A percentile compares a stretch with the other conserved stretches of the same genome.
phyloP scores from a whole-genome alignment of 345 rosid species.

The Fremontodendron californicum region DNA sequence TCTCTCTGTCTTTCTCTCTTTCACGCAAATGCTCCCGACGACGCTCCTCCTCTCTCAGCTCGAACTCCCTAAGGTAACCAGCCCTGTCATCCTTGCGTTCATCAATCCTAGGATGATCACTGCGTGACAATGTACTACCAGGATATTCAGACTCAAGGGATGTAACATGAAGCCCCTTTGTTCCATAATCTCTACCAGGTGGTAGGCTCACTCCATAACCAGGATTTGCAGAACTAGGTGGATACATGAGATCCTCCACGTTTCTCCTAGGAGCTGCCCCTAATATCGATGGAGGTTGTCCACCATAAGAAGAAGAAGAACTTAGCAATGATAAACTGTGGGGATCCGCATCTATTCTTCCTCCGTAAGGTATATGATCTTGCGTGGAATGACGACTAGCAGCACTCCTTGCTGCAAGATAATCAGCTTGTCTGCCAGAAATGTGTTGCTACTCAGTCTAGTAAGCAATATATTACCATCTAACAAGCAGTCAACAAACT shows the following conservation, averaged over 20 bases:
- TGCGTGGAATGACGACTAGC: slow-evolving; percentile 64
- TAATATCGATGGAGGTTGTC: slow-evolving; percentile 73
- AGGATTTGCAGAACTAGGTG: slow-evolving; percentile 74
- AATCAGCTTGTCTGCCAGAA: slow-evolving; percentile 95
- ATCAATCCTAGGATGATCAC: slow-evolving; percentile 57
- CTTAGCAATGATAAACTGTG: slow-evolving; percentile 57
- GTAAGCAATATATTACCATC: slow-evolving; percentile 33
- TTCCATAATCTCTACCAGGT: slow-evolving; percentile 92
- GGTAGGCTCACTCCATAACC: slow-evolving; percentile 99
- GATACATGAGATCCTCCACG: slow-evolving; percentile 67
- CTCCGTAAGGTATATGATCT: slow-evolving; percentile 72
- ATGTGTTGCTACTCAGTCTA: slow-evolving; percentile 74
- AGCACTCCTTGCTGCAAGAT: slow-evolving; percentile 82
- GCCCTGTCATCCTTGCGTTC: slow-evolving; percentile 85
- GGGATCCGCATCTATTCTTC: slow-evolving; percentile 74
- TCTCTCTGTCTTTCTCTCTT: slow-evolving; percentile 75
- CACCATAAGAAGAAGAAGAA: slow-evolving; percentile 65
- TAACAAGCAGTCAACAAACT: slow-evolving; percentile 30
- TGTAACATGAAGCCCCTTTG: slow-evolving; percentile 72
- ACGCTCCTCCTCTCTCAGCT: slow-evolving; percentile 90
- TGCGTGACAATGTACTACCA: slow-evolving; percentile 43
- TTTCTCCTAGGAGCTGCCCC: slow-evolving; percentile 90
- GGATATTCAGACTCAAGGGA: slow-evolving; percentile 69
- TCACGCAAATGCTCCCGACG: slow-evolving; percentile 69
- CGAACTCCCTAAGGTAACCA: slow-evolving; percentile 90